Conservation (phyloP, 2,329 filamentous ascomycete genomes). For the Akanthomyces uredinophilus region DNA sequence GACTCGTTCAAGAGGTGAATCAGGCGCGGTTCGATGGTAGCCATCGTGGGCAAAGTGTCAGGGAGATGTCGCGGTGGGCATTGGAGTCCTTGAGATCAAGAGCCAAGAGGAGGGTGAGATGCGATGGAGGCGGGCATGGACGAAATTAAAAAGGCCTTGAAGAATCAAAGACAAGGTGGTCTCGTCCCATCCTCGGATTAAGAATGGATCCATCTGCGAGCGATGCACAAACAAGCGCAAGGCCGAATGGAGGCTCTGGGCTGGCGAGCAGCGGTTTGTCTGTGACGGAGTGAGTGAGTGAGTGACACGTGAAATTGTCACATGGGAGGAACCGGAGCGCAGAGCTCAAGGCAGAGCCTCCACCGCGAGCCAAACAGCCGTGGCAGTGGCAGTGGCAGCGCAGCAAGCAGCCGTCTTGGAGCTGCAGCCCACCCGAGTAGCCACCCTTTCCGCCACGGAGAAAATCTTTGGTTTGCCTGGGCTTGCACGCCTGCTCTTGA, state of each 20-base stretch:
- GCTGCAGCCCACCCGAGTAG: conserved; percentile 1
- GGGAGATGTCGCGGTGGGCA: conserved; percentile 25
- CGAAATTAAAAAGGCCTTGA: conserved; percentile 13
- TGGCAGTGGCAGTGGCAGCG: background rate
- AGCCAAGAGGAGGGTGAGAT: conserved; percentile 11
- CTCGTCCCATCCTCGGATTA: conserved; percentile 16
- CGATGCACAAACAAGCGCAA: conserved; percentile 14
- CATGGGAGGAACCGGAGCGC: conserved; percentile 13
- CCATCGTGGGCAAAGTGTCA: conserved; percentile 43
- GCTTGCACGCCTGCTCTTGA: background rate
- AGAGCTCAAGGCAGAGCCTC: background rate
- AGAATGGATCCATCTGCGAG: conserved; percentile 16
- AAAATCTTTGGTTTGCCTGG: background rate
- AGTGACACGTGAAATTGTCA: conserved; percentile 17
- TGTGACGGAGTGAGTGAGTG: conserved; percentile 11
- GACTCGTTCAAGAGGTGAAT: conserved; percentile 60
- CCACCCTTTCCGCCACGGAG: background rate
- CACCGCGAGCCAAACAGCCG: background rate
- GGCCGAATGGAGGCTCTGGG: conserved; percentile 1
- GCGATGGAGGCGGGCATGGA: conserved; percentile 1
- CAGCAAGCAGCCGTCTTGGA: conserved; percentile 4
- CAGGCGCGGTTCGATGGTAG: conserved; percentile 62
- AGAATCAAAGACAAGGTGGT: conserved; percentile 7
- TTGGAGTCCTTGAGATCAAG: conserved; percentile 18
- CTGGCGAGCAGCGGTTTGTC: conserved; percentile 3